Evolutionary conservation across 805 yeast species (phyloP).

Genomic region (Saturnispora besseyi): DNA sequence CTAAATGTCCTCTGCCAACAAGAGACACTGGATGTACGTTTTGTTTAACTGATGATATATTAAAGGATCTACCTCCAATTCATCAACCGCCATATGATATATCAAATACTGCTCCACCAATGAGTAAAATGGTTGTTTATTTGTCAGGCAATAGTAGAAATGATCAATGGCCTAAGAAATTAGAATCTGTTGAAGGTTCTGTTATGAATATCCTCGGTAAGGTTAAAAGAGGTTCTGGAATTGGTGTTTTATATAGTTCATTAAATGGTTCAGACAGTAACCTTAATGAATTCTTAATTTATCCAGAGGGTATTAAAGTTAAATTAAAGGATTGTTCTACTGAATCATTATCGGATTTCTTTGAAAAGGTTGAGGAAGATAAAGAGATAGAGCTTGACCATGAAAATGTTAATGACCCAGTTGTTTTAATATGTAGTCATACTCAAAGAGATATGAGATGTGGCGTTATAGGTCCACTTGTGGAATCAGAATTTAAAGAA

Average conservation of each 20-base stretch:
- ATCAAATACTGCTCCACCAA: constrained; percentile 38
- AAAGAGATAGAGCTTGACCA: neutral
- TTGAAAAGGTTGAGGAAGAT: constrained; percentile 1
- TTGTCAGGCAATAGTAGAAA: constrained; percentile 35
- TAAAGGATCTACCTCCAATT: neutral
- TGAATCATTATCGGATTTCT: neutral
- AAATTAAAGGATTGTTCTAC: neutral
- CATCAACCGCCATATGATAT: constrained; percentile 24
- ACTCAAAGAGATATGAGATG: constrained; percentile 54
- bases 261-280: neutral
- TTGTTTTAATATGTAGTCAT: constrained; percentile 58
- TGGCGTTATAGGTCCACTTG: constrained; percentile 55
- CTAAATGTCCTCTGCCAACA: constrained; percentile 40
- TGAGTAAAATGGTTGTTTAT: constrained; percentile 50
- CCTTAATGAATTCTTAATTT: constrained; percentile 7
- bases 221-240: constrained; percentile 12
- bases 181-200: constrained; percentile 40
- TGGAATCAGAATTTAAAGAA: constrained; percentile 39
- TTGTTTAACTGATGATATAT: constrained; percentile 33
- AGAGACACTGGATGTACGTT: constrained; percentile 55
- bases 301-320: constrained; percentile 9
- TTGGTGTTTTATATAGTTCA: constrained; percentile 7
- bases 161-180: constrained; percentile 38
- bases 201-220: constrained; percentile 23
- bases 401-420: neutral